phyloP scores from a whole-genome alignment of 164 flowering plant genomes.

The Tetrastigma voinierianum region DNA sequence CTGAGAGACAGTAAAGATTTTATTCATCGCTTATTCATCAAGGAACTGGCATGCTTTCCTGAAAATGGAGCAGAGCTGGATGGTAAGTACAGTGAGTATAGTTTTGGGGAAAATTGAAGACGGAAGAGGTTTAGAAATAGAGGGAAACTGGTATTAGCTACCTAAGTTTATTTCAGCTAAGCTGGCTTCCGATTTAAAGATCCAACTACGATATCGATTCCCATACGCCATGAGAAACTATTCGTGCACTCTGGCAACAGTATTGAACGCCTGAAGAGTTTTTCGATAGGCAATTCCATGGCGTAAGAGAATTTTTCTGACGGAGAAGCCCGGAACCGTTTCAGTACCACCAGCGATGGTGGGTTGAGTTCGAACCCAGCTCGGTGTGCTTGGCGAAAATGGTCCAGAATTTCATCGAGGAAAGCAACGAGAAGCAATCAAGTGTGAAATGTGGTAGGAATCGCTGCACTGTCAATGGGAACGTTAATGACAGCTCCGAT shows the following conservation, averaged over 20 bases:
- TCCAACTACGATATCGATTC: slow-evolving; percentile 73
- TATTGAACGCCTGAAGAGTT: slow-evolving; percentile 67
- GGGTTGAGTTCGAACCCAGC: slow-evolving; percentile 76
- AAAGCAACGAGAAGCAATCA: slow-evolving; percentile 58
- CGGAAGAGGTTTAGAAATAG: not conserved
- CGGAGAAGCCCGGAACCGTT: slow-evolving; percentile 41
- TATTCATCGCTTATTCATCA: no score
- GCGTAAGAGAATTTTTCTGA: slow-evolving; percentile 50
- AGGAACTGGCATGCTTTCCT: no score
- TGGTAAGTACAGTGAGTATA: not conserved
- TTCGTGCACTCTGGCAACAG: slow-evolving; percentile 45
- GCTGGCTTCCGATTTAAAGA: slow-evolving; percentile 81
- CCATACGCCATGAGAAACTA: slow-evolving; percentile 13
- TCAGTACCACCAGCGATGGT: slow-evolving; percentile 7
- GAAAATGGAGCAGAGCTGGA: slow-evolving; percentile 22
- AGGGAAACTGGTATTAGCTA: not conserved
- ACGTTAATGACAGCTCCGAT: slow-evolving; percentile 65
- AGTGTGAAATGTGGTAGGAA: slow-evolving; percentile 56
- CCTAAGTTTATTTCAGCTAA: slow-evolving; percentile 1
- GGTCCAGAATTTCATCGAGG: slow-evolving; percentile 87
- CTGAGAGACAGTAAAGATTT: not conserved
- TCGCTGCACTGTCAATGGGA: slow-evolving; percentile 84
- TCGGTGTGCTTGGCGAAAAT: slow-evolving; percentile 80
- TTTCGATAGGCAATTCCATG: slow-evolving; percentile 72
- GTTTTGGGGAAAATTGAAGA: slow-evolving; percentile 2